A percentile compares a stretch with the other conserved stretches of the same genome.
Conservation (phyloP, 495 filamentous ascomycete genomes). For the Echria macrotheca region DNA sequence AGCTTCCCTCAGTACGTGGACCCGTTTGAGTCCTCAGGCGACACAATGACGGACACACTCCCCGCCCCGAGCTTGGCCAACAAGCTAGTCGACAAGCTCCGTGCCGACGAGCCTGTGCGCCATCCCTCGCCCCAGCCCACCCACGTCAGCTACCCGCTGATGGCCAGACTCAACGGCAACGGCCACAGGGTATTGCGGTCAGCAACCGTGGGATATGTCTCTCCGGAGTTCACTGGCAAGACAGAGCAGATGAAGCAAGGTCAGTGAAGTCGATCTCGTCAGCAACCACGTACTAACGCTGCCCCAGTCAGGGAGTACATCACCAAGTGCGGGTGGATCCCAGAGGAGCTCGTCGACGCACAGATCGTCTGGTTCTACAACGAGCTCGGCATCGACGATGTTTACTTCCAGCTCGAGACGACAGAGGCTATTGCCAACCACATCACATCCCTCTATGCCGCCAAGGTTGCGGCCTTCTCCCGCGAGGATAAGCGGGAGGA, state of each 20-base stretch:
- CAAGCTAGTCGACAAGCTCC: constrained; percentile 29
- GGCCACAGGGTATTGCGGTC: constrained; percentile 68
- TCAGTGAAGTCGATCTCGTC: constrained; percentile 32
- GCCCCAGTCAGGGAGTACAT: constrained; percentile 39
- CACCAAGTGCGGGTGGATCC: constrained; percentile 65
- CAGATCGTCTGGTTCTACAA: constrained; percentile 97
- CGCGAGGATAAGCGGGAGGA: constrained; percentile 90
- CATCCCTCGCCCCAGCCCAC: constrained; percentile 88
- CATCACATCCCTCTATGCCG: constrained; percentile 92
- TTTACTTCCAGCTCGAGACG: constrained; percentile 93
- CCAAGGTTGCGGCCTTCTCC: constrained; percentile 91
- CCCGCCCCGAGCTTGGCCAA: constrained; percentile 23
- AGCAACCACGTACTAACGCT: constrained; percentile 14
- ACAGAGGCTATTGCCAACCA: constrained; percentile 85
- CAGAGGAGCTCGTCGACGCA: constrained; percentile 69
- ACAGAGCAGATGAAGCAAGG: constrained; percentile 86
- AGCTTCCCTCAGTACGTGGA: constrained; percentile 39
- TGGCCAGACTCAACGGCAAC: constrained; percentile 50
- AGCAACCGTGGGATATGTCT: constrained; percentile 90
- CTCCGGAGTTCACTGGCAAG: constrained; percentile 92
- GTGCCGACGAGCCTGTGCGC: constrained; percentile 26
- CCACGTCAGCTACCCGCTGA: constrained; percentile 72
- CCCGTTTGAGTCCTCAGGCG: constrained; percentile 32
- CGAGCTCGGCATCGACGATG: constrained; percentile 94
- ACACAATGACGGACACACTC: constrained; percentile 29